Evolutionary conservation across 768 basidiomycete species (phyloP), one percentile per base, ranked within the genome.

Genomic region (Naematelia encephala): DNA sequence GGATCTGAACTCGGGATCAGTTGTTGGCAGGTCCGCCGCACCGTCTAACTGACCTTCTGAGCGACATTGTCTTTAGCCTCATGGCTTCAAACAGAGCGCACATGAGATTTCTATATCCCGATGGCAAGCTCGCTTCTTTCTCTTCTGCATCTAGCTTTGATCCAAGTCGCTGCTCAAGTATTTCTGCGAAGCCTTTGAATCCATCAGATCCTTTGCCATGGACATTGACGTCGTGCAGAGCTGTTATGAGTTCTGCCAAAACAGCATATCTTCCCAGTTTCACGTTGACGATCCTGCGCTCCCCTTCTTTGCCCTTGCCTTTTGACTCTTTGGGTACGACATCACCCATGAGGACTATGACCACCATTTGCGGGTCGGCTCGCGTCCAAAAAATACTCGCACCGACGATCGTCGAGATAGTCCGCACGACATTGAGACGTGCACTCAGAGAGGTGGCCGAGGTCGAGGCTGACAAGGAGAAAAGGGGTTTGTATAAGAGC

Each of bases 291-390:
- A 45, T 59, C 10, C 59, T 61, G n/a, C 51, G 57, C 48, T 64
- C 67, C 45, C 66, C 66, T 21, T 59, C 66, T 42, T 62, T 69
- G 0, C 61, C 64, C 46, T 68, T 67, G 5, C 59, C 58, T 44
- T 65, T 65, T 3, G 42, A 16, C 23, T 25, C 42, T 28, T 51
- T 60, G 5, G 61, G 60, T 12, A 28, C 44, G 21, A 53, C 52
- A 57, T 66, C 64, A 4, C 68, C 71, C 63, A 73, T 68, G 3
- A 70, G 57, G 16, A 73, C 62, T 8, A 73, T 64, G 2, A 56
- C 51, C 1, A 73, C 39, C 71, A 73, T 73, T 27, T 68, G 64
- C 3, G 71, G 69, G 56, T 70, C 68, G 23, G 67, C 68, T 21
- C 61, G 39, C 2, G 63, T 68, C 71, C 71, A 73, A 30, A 63